Percentiles rank a stretch among this genome's conserved stretches.
phyloP scores from a whole-genome alignment of 169 alveolate species.

The Plasmodium berghei region DNA sequence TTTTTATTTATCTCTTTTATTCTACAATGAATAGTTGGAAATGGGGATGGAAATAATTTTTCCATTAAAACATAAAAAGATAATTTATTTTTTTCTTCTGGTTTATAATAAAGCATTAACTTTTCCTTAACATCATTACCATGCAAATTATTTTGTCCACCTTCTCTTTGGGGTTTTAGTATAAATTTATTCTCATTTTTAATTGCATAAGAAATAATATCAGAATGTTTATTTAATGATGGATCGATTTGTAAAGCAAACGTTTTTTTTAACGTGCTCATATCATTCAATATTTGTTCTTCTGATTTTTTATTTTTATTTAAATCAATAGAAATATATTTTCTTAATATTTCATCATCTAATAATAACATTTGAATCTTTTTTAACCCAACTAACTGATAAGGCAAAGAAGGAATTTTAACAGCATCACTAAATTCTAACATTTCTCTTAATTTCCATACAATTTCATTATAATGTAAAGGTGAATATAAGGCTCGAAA shows the following conservation, averaged over 20 bases:
- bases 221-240: constrained; percentile 14
- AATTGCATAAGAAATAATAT: constrained; percentile 73
- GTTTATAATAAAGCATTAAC: constrained; percentile 67
- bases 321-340: constrained; percentile 34
- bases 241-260: constrained; percentile 76
- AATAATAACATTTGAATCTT: constrained; percentile 84
- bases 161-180: constrained; percentile 90
- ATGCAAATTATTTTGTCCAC: constrained; percentile 88
- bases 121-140: constrained; percentile 78
- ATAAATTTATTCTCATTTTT: constrained; percentile 76
- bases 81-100: constrained; percentile 48
- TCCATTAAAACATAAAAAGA: constrained; percentile 56
- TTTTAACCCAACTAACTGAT: constrained; percentile 87
- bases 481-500: constrained; percentile 84
- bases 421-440: constrained; percentile 86
- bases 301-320: constrained; percentile 43
- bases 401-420: constrained; percentile 84
- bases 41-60: constrained; percentile 40
- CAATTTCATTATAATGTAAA: constrained; percentile 78
- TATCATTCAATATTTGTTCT: constrained; percentile 29
- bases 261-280: constrained; percentile 52
- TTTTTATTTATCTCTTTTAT: background rate
- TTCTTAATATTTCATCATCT: constrained; percentile 72
- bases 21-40: constrained; percentile 40
- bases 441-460: constrained; percentile 83